A percentile compares a stretch with the other conserved stretches of the same genome.
Conservation (phyloP, 768 basidiomycete genomes). For the Tylopilus cervinicoccineus region DNA sequence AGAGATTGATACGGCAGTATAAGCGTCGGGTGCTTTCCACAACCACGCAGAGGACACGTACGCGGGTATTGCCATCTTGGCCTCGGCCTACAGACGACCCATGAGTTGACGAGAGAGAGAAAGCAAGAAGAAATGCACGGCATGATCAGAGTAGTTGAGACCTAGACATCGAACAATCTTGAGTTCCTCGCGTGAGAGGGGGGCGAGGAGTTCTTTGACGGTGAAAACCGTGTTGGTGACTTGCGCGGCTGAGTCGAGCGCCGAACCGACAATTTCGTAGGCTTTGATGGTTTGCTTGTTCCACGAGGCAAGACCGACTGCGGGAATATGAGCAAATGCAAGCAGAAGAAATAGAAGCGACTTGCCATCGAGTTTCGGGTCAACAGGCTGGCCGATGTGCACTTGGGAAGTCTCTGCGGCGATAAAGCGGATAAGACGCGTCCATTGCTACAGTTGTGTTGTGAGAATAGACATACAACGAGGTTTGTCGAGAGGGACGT, state of each 20-base stretch:
- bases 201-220: conserved; percentile 65
- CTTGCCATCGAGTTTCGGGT: conserved; percentile 60
- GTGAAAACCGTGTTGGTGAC: conserved; percentile 63
- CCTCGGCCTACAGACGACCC: conserved; percentile 49
- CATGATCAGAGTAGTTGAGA: conserved; percentile 83
- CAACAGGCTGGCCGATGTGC: conserved; percentile 76
- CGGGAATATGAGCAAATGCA: not conserved
- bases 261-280: conserved; percentile 67
- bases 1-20: not conserved
- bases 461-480: not conserved
- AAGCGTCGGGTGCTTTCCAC: not conserved
- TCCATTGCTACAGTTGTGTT: conserved; percentile 44
- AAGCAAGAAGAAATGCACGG: conserved; percentile 39
- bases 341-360: not conserved
- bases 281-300: conserved; percentile 57
- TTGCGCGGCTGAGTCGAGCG: conserved; percentile 61
- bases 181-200: conserved; percentile 63
- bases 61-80: conserved; percentile 60
- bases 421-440: conserved; percentile 77
- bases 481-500: conserved; percentile 11
- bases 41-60: conserved; percentile 30
- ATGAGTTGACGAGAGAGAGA: not conserved
- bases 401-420: conserved; percentile 70
- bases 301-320: conserved; percentile 59
- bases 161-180: conserved; percentile 73